Conservation (phyloP, 441 rosid genomes). For the Isatis lusitanica region DNA sequence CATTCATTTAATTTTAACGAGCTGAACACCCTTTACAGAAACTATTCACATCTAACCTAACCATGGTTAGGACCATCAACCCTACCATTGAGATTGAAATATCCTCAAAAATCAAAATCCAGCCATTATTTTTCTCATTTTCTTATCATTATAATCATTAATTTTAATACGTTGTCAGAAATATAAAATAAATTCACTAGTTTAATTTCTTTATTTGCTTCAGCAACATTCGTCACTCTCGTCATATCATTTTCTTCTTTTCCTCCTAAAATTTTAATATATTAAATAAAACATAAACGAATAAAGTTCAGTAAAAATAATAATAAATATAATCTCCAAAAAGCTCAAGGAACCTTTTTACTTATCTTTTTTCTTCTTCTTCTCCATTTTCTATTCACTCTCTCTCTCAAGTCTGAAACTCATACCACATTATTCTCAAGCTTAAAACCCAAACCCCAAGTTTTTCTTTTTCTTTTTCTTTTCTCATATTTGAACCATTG, state of each 20-base stretch:
- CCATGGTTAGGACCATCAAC: slow-evolving; percentile 34
- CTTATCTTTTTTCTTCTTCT: slow-evolving; percentile 28
- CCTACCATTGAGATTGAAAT: background rate
- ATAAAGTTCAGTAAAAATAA: background rate
- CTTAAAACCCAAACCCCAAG: slow-evolving; percentile 28
- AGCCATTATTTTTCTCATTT: background rate
- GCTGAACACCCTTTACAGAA: background rate
- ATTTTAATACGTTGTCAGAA: background rate
- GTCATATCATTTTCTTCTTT: slow-evolving; percentile 32
- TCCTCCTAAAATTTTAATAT: background rate
- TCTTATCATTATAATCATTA: background rate
- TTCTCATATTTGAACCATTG: background rate
- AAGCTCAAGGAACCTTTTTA: slow-evolving; percentile 32
- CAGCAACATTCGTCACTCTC: slow-evolving; percentile 30
- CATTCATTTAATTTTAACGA: too few relatives aligned
- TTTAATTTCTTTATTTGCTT: slow-evolving; percentile 22
- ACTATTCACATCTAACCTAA: slow-evolving; percentile 4
- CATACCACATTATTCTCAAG: background rate
- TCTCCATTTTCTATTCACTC: slow-evolving; percentile 21
- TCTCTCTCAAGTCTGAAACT: slow-evolving; percentile 25
- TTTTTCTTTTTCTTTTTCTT: background rate
- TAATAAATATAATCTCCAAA: slow-evolving; percentile 9
- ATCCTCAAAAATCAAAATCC: background rate
- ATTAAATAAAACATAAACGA: background rate
- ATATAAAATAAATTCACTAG: background rate